Evolutionary conservation across 768 basidiomycete species (phyloP), one percentile per base, ranked within the genome.

Genomic region (Auricularia sp.): DNA sequence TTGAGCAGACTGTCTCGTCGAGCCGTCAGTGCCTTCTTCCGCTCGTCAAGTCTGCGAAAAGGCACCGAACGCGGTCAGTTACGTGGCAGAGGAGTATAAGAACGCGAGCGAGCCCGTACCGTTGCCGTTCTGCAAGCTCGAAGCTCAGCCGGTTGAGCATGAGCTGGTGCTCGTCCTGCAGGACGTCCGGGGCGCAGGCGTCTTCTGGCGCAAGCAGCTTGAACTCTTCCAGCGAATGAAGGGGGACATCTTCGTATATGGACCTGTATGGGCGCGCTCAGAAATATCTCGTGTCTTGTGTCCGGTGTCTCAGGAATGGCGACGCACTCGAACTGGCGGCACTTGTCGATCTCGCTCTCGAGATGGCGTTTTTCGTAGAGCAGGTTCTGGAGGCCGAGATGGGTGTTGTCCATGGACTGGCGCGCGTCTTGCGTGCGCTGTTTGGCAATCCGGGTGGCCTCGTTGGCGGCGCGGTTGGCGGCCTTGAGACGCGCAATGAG

Each of bases 311-410:
- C 61, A 44, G 14, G 59, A 60, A 43, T 34, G 8, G 21, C 56
- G 61, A 81, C 90, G 70, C 72, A 93, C 91, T 89, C 90, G 71
- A 93, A 95, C 72, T 94, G 91, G 60, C 90, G 84, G 75, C 93
- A 95, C 72, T 93, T 93, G 70, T 91, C 89, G 42, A 95, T 95
- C 77, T 95, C 93, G 64, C 90, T 82, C 74, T 93, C 91, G 4
- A 95, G 83, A 71, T 95, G 91, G 34, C 91, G 82, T 72, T 90
- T 91, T 75, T 95, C 92, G 69, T 94, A 95, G 61, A 89, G 80
- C 42, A 93, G 78, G 68, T 95, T 95, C 75, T 95, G 91, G 36
- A 91, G 82, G 23, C 86, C 85, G 44, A 95, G 84, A 74, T 92
- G 86, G 0, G 90, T 87, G 75, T 92, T 87, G 76, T 94, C 93